Conservation (phyloP, 768 basidiomycete genomes). For the Phlebiopsis gigantea region DNA sequence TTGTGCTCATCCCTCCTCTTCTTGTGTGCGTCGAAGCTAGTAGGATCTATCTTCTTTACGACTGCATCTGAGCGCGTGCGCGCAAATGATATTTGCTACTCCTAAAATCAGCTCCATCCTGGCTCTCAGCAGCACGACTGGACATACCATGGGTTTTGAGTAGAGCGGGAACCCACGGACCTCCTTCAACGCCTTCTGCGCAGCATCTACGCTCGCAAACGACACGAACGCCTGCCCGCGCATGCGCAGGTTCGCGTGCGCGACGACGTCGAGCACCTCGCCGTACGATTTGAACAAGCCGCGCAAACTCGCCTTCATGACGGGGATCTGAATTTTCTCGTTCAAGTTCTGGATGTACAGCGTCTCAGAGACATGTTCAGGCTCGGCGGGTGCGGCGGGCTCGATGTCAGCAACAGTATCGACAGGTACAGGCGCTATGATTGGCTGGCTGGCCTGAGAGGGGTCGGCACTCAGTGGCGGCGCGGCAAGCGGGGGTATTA, state of each 20-base stretch:
- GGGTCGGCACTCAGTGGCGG: conserved; percentile 25
- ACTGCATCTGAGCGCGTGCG: conserved; percentile 85
- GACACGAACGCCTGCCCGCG: conserved; percentile 98
- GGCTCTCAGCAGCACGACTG: neutral
- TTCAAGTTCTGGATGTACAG: conserved; percentile 96
- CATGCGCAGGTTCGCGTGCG: conserved; percentile 94
- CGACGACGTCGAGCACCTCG: conserved; percentile 90
- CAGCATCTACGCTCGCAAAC: conserved; percentile 77
- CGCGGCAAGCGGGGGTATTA: conserved; percentile 21
- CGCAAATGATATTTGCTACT: conserved; percentile 93
- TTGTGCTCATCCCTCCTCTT: conserved; percentile 72
- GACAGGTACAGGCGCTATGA: conserved; percentile 21
- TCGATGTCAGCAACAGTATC: conserved; percentile 16
- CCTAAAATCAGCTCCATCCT: neutral
- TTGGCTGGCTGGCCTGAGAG: conserved; percentile 19
- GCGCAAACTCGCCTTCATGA: conserved; percentile 82
- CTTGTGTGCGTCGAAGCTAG: conserved; percentile 72
- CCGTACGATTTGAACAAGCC: conserved; percentile 93
- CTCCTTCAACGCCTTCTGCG: conserved; percentile 86
- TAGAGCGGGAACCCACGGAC: conserved; percentile 93
- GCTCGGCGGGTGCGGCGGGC: conserved; percentile 23
- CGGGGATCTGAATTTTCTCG: conserved; percentile 86
- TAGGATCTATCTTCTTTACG: conserved; percentile 67
- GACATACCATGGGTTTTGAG: conserved; percentile 86
- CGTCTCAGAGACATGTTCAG: conserved; percentile 68